Evolutionary conservation across 2,329 filamentous ascomycete species (phyloP).

Genomic region (Eutypella sp.): DNA sequence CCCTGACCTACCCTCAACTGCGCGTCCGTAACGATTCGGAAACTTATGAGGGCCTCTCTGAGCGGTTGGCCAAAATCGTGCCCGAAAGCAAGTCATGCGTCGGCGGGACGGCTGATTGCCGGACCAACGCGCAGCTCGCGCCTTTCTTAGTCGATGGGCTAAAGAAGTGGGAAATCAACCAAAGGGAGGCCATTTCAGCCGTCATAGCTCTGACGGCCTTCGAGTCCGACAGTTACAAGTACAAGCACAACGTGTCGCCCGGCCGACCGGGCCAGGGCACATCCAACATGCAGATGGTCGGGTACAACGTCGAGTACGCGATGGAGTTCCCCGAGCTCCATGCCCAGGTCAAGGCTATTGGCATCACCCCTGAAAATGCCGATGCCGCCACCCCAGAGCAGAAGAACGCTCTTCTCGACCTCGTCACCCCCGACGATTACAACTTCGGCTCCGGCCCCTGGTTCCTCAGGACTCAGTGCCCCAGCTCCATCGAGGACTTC

Average conservation of each 20-base stretch:
- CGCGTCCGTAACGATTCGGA: slow-evolving; percentile 7
- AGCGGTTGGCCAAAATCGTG: slow-evolving; percentile 49
- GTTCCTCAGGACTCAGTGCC: slow-evolving; percentile 45
- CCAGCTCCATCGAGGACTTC: slow-evolving; percentile 29
- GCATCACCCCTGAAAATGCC: slow-evolving; percentile 14
- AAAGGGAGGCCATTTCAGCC: slow-evolving; percentile 60
- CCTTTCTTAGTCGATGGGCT: slow-evolving; percentile 53
- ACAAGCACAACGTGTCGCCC: slow-evolving; percentile 59
- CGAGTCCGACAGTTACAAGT: slow-evolving; percentile 66
- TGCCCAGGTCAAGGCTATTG: slow-evolving; percentile 25
- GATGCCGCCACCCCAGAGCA: slow-evolving; percentile 17
- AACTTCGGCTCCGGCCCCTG: slow-evolving; percentile 51
- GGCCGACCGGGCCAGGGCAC: slow-evolving; percentile 67
- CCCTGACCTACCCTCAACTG: background rate
- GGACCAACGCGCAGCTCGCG: slow-evolving; percentile 58
- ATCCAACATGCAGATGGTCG: slow-evolving; percentile 46
- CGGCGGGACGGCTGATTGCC: slow-evolving; percentile 53
- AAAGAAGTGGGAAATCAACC: slow-evolving; percentile 48
- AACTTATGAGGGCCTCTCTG: slow-evolving; percentile 18
- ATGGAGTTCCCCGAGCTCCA: slow-evolving; percentile 34
- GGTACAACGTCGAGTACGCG: slow-evolving; percentile 45
- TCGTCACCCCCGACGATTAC: slow-evolving; percentile 43
- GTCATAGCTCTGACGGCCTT: slow-evolving; percentile 66
- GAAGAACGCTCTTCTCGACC: slow-evolving; percentile 36
- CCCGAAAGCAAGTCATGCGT: slow-evolving; percentile 52